phyloP scores from a whole-genome alignment of 805 yeast species.

The Starmerella gropengiesseri region DNA sequence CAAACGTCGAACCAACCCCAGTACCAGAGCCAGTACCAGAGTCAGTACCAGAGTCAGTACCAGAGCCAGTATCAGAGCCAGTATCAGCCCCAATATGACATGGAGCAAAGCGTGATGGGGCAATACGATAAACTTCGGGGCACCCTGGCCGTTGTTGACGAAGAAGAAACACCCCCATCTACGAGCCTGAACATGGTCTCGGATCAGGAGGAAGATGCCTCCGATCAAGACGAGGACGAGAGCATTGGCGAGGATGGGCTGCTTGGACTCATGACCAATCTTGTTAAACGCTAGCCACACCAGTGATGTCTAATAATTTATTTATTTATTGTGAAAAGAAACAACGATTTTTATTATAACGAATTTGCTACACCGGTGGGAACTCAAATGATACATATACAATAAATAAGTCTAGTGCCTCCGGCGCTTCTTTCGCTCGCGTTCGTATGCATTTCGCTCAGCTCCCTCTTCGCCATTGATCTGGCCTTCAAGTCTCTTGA shows the following conservation, averaged over 20 bases:
- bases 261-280: constrained; percentile 70
- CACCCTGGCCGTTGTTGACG: constrained; percentile 16
- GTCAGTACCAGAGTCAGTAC: constrained; percentile 5
- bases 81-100: constrained; percentile 1
- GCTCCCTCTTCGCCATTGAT: constrained; percentile 92
- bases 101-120: constrained; percentile 30
- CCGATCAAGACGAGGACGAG: no score
- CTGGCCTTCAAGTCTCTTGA: constrained; percentile 75
- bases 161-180: constrained; percentile 10
- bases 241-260: constrained; percentile 42
- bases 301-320: no score
- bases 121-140: constrained; percentile 23
- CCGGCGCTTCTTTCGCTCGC: constrained; percentile 60
- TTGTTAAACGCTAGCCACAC: no score
- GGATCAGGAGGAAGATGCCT: constrained; percentile 32
- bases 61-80: neutral
- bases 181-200: constrained; percentile 7
- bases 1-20: neutral
- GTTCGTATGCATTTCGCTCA: constrained; percentile 82
- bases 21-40: neutral
- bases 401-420: constrained; percentile 24
- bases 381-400: constrained; percentile 5
- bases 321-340: no score
- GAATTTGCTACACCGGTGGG: neutral
- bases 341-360: neutral